phyloP scores from a whole-genome alignment of 805 yeast genomes.

The Ogataea kodamae region DNA sequence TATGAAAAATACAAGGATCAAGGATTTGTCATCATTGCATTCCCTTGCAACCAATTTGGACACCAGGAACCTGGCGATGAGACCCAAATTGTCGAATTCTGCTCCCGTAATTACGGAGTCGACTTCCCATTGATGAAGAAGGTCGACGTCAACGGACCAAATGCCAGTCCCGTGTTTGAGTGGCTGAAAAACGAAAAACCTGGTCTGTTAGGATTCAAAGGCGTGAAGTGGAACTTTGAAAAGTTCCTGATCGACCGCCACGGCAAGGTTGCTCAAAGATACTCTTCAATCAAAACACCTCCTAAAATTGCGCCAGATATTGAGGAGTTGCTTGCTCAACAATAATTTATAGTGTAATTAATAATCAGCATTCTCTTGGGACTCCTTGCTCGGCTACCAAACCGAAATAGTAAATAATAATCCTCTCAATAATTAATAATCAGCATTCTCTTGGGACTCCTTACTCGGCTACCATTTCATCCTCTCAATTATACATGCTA shows the following conservation, averaged over 20 bases:
- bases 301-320: constrained; percentile 52
- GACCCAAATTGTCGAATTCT: constrained; percentile 68
- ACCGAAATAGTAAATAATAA: no score
- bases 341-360: not conserved
- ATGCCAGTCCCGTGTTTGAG: constrained; percentile 76
- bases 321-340: constrained; percentile 45
- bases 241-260: constrained; percentile 52
- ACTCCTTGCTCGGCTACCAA: no score
- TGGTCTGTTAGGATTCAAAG: constrained; percentile 65
- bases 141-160: constrained; percentile 83
- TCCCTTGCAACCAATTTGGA: constrained; percentile 91
- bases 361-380: no score
- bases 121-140: constrained; percentile 85
- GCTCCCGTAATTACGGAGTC: constrained; percentile 82
- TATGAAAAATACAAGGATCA: constrained; percentile 59
- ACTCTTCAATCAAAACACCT: constrained; percentile 68
- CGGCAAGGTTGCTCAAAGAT: constrained; percentile 53
- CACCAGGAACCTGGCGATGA: constrained; percentile 71
- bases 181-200: constrained; percentile 63
- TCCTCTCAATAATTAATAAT: no score
- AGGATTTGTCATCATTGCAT: constrained; percentile 70
- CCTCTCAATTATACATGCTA: not conserved
- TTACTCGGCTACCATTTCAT: no score
- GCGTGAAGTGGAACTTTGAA: constrained; percentile 61
- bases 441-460: no score